Conservation (phyloP, 2,329 filamentous ascomycete species). For the Neofusicoccum kwambonambiense region DNA sequence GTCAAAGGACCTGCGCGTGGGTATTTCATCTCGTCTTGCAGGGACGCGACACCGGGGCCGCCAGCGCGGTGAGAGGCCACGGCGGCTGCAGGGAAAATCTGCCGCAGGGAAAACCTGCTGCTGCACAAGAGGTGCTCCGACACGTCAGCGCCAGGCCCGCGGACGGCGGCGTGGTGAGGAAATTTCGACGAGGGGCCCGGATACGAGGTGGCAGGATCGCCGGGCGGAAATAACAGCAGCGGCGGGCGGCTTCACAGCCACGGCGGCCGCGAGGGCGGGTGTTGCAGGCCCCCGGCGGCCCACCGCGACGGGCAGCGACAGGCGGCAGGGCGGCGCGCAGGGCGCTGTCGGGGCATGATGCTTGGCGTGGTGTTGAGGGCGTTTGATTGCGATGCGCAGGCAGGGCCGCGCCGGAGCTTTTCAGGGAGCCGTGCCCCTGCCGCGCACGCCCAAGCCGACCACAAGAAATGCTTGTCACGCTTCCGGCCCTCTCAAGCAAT, state of each 20-base stretch:
- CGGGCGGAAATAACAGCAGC: neutral
- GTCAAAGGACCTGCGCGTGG: no score
- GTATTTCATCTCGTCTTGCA: no score
- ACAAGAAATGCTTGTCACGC: slow-evolving; percentile 7
- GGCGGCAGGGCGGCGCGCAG: neutral
- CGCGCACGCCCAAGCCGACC: neutral
- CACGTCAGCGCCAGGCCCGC: neutral
- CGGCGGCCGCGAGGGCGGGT: neutral
- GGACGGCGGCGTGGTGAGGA: neutral
- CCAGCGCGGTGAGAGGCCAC: neutral
- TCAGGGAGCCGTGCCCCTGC: slow-evolving; percentile 1
- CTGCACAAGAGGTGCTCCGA: neutral
- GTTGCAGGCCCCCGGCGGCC: no score
- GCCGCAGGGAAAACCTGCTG: neutral
- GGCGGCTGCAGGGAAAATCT: neutral
- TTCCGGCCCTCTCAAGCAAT: neutral
- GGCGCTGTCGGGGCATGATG: neutral
- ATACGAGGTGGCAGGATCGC: slow-evolving; percentile 4
- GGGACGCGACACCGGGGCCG: no score
- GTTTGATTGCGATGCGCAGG: neutral
- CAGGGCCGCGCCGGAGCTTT: neutral
- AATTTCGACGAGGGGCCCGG: neutral
- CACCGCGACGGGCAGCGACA: neutral
- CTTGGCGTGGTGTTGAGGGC: slow-evolving; percentile 18
- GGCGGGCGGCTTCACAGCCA: neutral